Evolutionary conservation across 768 basidiomycete genomes (phyloP).

Genomic region (Paxillus rubicundulus): DNA sequence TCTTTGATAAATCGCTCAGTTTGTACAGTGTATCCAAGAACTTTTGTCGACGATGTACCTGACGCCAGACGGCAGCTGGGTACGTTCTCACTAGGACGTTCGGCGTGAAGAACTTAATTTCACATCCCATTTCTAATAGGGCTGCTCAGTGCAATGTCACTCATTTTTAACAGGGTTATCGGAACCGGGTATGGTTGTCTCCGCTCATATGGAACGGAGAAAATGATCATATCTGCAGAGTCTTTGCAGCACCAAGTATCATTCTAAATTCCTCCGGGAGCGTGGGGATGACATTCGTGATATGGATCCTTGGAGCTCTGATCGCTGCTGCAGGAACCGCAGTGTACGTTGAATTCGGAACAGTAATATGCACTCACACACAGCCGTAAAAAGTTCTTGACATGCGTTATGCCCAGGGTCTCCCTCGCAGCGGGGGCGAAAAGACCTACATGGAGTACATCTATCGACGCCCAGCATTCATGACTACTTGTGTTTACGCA

Average conservation of each 20-base stretch:
- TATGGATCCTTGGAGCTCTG: slow-evolving; percentile 69
- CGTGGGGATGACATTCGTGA: slow-evolving; percentile 61
- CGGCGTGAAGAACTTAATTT: not conserved
- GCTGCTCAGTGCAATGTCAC: slow-evolving; percentile 50
- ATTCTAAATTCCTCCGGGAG: slow-evolving; percentile 70
- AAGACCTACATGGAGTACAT: slow-evolving; percentile 75
- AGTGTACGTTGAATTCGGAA: slow-evolving; percentile 78
- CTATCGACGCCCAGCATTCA: slow-evolving; percentile 57
- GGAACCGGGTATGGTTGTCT: slow-evolving; percentile 58
- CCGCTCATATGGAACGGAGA: not conserved
- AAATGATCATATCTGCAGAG: slow-evolving; percentile 38
- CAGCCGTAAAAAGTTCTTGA: not conserved
- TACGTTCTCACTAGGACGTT: slow-evolving; percentile 20
- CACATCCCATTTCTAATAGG: slow-evolving; percentile 8
- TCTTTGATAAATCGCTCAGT: no score
- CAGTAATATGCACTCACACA: slow-evolving; percentile 38
- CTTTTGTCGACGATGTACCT: slow-evolving; percentile 46
- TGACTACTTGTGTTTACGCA: slow-evolving; percentile 57
- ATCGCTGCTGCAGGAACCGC: slow-evolving; percentile 66
- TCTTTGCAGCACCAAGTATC: slow-evolving; percentile 68
- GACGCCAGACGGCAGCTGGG: slow-evolving; percentile 50
- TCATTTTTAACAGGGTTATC: slow-evolving; percentile 76
- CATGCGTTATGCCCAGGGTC: slow-evolving; percentile 39
- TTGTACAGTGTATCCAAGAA: slow-evolving; percentile 6
- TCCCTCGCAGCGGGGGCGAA: slow-evolving; percentile 72